These are phyloP conservation scores for Claviceps sp. DNA, from an alignment of 2,329 filamentous ascomycete genomes.

Conservation along the genomic window DNA sequence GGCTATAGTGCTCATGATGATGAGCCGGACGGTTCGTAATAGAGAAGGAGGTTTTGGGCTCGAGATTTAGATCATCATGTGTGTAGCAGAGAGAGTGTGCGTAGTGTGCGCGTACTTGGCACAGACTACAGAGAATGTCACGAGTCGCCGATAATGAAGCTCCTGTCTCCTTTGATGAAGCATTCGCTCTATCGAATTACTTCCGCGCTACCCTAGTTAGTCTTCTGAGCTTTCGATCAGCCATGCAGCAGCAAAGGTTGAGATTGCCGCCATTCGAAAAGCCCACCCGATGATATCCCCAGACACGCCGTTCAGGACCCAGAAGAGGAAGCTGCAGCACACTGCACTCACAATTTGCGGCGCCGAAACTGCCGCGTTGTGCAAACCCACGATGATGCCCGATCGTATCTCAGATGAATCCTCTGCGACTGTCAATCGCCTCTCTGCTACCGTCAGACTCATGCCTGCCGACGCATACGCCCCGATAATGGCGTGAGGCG, in stretches of 20 bases:
- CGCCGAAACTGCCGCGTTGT: neutral
- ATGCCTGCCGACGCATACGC: neutral
- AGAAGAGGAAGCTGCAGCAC: neutral
- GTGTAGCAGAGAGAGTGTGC: no score
- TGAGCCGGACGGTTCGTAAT: no score
- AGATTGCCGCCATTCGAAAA: neutral
- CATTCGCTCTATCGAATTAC: neutral
- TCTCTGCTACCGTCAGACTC: no score
- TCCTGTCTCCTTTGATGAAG: neutral
- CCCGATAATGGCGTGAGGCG: neutral
- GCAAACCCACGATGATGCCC: neutral
- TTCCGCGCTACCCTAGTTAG: neutral
- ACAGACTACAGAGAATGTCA: no score
- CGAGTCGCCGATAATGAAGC: no score
- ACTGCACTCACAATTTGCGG: neutral
- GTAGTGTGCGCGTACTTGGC: no score
- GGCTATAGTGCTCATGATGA: no score
- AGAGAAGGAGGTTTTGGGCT: no score
- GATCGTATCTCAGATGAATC: neutral
- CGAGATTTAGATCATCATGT: no score
- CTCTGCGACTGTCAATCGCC: no score
- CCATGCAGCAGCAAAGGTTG: neutral
- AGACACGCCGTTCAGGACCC: neutral
- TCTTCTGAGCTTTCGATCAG: neutral
- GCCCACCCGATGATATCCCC: neutral